Percentiles rank a stretch among this genome's conserved stretches.
Conservation (phyloP, 495 filamentous ascomycete species). For the Rostrohypoxylon terebratum region DNA sequence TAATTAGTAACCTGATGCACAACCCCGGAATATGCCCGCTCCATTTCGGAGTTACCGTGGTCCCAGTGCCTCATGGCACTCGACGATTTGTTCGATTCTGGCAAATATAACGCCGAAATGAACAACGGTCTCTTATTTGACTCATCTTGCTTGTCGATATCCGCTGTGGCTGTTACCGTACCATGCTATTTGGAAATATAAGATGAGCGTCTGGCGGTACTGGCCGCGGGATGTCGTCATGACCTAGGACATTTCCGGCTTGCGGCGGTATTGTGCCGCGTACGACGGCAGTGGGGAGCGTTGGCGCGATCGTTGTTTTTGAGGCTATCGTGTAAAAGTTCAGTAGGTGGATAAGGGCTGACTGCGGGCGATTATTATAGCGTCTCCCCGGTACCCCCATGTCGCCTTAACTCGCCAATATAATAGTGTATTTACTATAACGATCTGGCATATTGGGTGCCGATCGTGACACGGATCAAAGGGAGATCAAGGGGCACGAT, state of each 20-base stretch:
- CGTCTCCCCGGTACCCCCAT: conserved; percentile 19
- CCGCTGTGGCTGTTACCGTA: conserved; percentile 21
- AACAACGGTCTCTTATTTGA: conserved; percentile 15
- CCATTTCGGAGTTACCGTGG: conserved; percentile 18
- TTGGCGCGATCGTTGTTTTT: conserved; percentile 8
- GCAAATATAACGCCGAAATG: conserved; percentile 26
- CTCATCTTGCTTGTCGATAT: conserved; percentile 1
- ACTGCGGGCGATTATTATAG: conserved; percentile 2
- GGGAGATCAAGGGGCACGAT: conserved; percentile 2
- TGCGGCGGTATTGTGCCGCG: conserved; percentile 8
- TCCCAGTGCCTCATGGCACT: not conserved
- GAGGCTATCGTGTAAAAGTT: conserved; percentile 15
- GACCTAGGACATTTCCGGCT: not conserved
- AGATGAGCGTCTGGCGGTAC: conserved; percentile 11
- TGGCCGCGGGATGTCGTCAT: conserved; percentile 30
- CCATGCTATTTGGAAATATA: conserved; percentile 8
- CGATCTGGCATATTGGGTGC: conserved; percentile 24
- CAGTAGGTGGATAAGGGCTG: conserved; percentile 2
- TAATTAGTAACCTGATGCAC: conserved; percentile 9
- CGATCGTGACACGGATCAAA: conserved; percentile 17
- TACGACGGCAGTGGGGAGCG: not conserved
- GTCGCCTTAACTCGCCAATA: conserved; percentile 13
- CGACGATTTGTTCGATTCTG: conserved; percentile 17
- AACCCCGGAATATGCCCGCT: not conserved
- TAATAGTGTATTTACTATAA: conserved; percentile 16